phyloP scores from a whole-genome alignment of 805 yeast species.

The Saccharomycopsis babjevae region DNA sequence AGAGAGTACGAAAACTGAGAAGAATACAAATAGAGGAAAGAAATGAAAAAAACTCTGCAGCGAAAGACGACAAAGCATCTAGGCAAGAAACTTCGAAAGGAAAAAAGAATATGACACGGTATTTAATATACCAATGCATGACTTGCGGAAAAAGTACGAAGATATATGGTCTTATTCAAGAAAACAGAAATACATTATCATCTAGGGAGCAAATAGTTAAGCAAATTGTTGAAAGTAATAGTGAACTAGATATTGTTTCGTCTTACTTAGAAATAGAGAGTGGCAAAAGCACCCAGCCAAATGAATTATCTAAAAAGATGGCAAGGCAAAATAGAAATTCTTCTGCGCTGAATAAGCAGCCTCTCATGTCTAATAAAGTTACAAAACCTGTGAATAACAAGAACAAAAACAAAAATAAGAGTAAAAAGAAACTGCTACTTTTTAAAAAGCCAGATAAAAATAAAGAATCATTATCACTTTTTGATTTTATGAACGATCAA shows the following conservation, averaged over 20 bases:
- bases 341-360: neutral
- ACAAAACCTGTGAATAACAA: neutral
- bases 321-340: neutral
- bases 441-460: neutral
- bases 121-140: slow-evolving; percentile 7
- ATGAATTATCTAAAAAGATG: neutral
- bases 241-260: neutral
- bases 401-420: neutral
- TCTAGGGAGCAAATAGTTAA: neutral
- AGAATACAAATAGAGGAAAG: neutral
- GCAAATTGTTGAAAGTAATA: neutral
- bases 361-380: neutral
- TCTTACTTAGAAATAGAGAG: neutral
- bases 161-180: slow-evolving; percentile 5
- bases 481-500: slow-evolving; percentile 3
- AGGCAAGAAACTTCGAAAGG: too few relatives aligned
- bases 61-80: neutral
- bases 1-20: neutral
- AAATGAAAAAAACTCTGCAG: neutral
- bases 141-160: neutral
- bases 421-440: neutral
- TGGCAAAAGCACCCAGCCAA: neutral
- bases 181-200: neutral
- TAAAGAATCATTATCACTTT: neutral
- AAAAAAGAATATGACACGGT: neutral